Evolutionary conservation across 2,329 filamentous ascomycete species (phyloP).

Genomic region (Sarocladium brachiariae): DNA sequence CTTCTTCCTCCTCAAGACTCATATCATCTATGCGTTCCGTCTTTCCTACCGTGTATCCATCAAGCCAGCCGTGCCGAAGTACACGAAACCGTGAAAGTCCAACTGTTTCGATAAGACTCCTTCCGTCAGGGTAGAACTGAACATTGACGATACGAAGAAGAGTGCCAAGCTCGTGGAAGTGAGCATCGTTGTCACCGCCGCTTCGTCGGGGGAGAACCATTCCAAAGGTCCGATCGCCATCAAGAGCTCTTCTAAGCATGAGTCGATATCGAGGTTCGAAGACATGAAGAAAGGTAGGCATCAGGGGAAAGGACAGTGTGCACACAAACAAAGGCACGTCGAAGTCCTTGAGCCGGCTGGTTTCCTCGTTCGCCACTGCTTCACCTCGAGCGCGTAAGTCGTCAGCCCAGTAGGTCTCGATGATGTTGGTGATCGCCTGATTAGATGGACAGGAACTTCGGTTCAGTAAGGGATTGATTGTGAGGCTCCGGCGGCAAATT

Average conservation of each 20-base stretch:
- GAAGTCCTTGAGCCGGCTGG: conserved; percentile 46
- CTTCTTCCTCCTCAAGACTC: conserved; percentile 73
- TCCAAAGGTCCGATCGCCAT: conserved; percentile 70
- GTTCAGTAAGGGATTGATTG: conserved; percentile 38
- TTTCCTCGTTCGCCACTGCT: conserved; percentile 50
- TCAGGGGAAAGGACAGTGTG: conserved; percentile 71
- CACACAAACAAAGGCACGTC: conserved; percentile 73
- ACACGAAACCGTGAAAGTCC: conserved; percentile 75
- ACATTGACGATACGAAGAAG: conserved; percentile 68
- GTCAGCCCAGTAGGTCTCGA: conserved; percentile 63
- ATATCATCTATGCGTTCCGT: conserved; percentile 76
- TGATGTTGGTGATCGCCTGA: conserved; percentile 52
- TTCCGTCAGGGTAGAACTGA: conserved; percentile 69
- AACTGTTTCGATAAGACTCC: conserved; percentile 71
- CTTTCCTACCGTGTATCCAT: conserved; percentile 73
- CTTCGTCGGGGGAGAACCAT: conserved; percentile 69
- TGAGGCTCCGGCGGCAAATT: conserved; percentile 63
- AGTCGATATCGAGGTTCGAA: conserved; percentile 86
- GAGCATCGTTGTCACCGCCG: conserved; percentile 22
- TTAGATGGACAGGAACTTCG: conserved; percentile 48
- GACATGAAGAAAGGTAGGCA: conserved; percentile 83
- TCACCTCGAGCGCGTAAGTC: conserved; percentile 52
- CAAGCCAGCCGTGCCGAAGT: conserved; percentile 53
- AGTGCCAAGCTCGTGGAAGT: conserved; percentile 70
- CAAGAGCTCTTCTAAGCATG: conserved; percentile 77